Percentiles rank a stretch among this genome's conserved stretches.
Conservation (phyloP, 2,329 filamentous ascomycete genomes). For the Fusarium concolor region DNA sequence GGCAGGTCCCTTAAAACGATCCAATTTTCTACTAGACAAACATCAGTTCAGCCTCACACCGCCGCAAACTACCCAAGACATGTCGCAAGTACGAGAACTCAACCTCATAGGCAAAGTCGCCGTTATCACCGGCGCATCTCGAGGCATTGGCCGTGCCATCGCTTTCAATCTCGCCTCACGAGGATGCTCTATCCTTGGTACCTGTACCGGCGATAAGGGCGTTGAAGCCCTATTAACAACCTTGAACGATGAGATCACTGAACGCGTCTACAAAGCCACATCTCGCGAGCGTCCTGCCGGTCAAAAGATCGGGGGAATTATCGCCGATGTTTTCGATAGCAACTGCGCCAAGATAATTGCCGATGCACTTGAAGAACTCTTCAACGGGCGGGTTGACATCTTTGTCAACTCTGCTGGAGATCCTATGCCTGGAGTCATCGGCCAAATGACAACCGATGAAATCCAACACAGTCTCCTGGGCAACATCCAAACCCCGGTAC, state of each 20-base stretch:
- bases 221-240: slow-evolving; percentile 34
- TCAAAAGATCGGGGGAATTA: slow-evolving; percentile 46
- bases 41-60: rapidly evolving
- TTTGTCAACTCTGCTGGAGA: slow-evolving; percentile 51
- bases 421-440: slow-evolving; percentile 46
- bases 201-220: slow-evolving; percentile 42
- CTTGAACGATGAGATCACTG: slow-evolving; percentile 40
- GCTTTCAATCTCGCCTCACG: slow-evolving; percentile 45
- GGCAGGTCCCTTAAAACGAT: too few species aligned
- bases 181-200: slow-evolving; percentile 50
- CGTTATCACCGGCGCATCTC: slow-evolving; percentile 37
- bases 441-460: slow-evolving; percentile 43
- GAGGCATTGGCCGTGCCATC: slow-evolving; percentile 47
- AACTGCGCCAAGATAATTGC: slow-evolving; percentile 47
- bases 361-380: slow-evolving; percentile 37
- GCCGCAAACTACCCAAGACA: background rate
- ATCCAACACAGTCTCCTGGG: slow-evolving; percentile 49
- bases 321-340: slow-evolving; percentile 47
- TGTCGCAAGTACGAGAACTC: slow-evolving; percentile 9
- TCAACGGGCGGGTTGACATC: slow-evolving; percentile 48
- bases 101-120: slow-evolving; percentile 36
- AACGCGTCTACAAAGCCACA: slow-evolving; percentile 25
- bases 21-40: background rate
- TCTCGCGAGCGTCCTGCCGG: slow-evolving; percentile 10
- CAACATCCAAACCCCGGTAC: slow-evolving; percentile 51